Conservation (phyloP, 768 basidiomycete genomes). For the Sutorius australiensis region DNA sequence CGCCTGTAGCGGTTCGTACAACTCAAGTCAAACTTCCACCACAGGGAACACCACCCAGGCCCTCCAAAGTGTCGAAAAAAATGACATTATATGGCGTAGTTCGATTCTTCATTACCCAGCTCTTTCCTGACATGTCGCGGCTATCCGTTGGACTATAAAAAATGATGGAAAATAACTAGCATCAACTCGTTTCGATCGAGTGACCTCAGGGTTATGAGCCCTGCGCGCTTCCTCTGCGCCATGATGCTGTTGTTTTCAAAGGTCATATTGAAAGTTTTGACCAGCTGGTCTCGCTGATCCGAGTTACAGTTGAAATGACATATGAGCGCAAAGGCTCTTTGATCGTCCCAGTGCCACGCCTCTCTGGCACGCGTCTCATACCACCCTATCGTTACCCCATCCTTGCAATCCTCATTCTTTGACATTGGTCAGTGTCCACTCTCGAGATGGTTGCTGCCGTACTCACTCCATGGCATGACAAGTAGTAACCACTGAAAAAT, state of each 20-base stretch:
- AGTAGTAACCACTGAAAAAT: neutral
- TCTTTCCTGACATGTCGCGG: too few relatives aligned
- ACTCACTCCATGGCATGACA: neutral
- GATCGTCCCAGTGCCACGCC: neutral
- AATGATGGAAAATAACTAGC: constrained; percentile 12
- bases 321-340: neutral
- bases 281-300: neutral
- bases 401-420: neutral
- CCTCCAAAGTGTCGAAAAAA: too few relatives aligned
- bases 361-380: neutral
- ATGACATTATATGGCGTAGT: too few relatives aligned
- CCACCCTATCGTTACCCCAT: neutral
- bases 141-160: neutral
- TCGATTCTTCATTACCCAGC: too few relatives aligned
- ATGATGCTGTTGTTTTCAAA: constrained; percentile 32
- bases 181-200: constrained; percentile 48
- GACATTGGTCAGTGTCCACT: neutral
- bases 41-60: too few relatives aligned
- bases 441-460: neutral
- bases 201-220: constrained; percentile 49
- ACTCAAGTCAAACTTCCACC: too few relatives aligned
- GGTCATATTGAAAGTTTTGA: too few relatives aligned
- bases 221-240: constrained; percentile 48
- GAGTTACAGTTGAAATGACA: neutral
- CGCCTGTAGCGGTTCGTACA: too few relatives aligned